Evolutionary conservation across 2,329 filamentous ascomycete genomes (phyloP).

Genomic region (Aspergillus piperis): DNA sequence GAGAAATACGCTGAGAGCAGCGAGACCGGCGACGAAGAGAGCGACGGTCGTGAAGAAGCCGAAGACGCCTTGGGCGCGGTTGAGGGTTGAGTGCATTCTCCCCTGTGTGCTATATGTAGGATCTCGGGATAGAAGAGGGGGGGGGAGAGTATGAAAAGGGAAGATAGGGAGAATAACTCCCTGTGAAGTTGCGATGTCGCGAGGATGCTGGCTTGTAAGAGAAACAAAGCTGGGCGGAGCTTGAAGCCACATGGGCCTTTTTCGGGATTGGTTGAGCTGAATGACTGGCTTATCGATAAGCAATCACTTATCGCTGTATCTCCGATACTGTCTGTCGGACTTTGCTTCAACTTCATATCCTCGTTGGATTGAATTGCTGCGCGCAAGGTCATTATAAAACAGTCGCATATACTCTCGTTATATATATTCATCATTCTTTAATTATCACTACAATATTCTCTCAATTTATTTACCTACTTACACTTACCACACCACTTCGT

Average conservation of each 20-base stretch:
- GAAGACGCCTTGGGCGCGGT: constrained; percentile 87
- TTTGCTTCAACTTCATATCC: background rate
- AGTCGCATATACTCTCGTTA: background rate
- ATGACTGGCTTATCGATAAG: constrained; percentile 22
- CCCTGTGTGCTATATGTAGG: too few species aligned
- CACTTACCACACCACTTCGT: background rate
- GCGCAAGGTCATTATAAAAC: background rate
- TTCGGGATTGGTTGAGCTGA: constrained; percentile 18
- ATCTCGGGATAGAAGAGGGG: too few species aligned
- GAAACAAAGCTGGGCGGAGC: background rate
- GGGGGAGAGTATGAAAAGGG: too few species aligned
- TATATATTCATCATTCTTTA: background rate
- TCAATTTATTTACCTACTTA: too few species aligned
- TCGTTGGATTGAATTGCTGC: background rate
- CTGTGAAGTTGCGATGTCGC: background rate
- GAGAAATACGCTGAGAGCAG: constrained; percentile 75
- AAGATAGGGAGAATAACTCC: background rate
- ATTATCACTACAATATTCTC: background rate
- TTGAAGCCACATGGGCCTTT: constrained; percentile 22
- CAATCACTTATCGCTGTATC: background rate
- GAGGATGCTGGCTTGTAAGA: too few species aligned
- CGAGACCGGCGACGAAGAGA: constrained; percentile 74
- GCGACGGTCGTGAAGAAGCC: constrained; percentile 97
- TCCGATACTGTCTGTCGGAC: background rate
- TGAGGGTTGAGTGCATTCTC: constrained; percentile 83